These are phyloP conservation scores for Uronychia setigera DNA, from an alignment of 73 alveolate genomes.

Conservation along the genomic window DNA sequence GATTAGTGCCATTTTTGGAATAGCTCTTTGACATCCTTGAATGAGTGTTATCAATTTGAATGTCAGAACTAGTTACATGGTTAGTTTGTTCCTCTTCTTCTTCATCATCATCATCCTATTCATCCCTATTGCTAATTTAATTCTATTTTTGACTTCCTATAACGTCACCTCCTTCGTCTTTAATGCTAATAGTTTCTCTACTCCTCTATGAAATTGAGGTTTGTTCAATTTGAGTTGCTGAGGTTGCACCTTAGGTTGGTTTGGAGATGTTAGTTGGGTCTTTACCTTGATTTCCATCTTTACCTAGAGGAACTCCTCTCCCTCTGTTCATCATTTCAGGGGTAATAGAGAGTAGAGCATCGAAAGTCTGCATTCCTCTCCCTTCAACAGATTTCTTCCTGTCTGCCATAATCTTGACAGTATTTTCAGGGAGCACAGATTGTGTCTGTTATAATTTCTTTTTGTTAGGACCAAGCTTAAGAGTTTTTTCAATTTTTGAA, in stretches of 20 bases:
- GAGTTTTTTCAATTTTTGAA: no score
- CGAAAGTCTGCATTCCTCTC: neutral
- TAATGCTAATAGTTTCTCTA: neutral
- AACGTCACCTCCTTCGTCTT: neutral
- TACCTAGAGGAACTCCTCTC: neutral
- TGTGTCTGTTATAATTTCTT: neutral
- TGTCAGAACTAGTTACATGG: no score
- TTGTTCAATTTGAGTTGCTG: neutral
- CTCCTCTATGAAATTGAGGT: neutral
- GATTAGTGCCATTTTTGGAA: neutral
- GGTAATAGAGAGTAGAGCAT: neutral
- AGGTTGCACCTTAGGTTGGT: neutral
- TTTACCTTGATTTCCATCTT: neutral
- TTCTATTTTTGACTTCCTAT: neutral
- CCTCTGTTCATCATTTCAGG: neutral
- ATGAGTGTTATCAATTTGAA: no score
- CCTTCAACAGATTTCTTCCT: neutral
- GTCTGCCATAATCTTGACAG: neutral
- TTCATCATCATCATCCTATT: neutral
- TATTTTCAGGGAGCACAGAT: neutral
- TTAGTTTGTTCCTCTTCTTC: no score
- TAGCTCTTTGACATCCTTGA: no score
- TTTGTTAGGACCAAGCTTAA: no score
- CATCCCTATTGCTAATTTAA: neutral
- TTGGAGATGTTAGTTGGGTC: neutral